These are phyloP conservation scores for Massarina eburnea DNA, from an alignment of 2,329 filamentous ascomycete genomes.

Conservation along the genomic window DNA sequence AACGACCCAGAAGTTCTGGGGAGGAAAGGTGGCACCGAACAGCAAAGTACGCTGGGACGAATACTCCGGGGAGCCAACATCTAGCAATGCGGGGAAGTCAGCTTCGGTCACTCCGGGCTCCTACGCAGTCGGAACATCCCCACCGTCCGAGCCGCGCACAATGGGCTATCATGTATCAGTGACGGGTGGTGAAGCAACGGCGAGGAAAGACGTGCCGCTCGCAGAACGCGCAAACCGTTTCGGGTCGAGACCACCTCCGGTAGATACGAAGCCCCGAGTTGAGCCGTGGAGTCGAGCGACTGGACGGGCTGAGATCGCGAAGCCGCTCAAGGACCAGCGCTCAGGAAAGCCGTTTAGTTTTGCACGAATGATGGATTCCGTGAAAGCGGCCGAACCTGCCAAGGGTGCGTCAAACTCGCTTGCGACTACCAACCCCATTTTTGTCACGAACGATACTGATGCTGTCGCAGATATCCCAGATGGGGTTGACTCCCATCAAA, in stretches of 20 bases:
- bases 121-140: slow-evolving; percentile 24
- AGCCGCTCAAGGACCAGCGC: slow-evolving; percentile 64
- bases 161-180: slow-evolving; percentile 41
- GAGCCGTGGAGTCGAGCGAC: slow-evolving; percentile 72
- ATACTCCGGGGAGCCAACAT: slow-evolving; percentile 66
- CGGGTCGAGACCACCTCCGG: slow-evolving; percentile 27
- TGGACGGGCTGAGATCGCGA: slow-evolving; percentile 65
- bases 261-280: slow-evolving; percentile 45
- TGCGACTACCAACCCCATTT: slow-evolving; percentile 22
- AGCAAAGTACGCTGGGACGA: slow-evolving; percentile 60
- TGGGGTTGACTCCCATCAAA: slow-evolving; percentile 31
- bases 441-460: slow-evolving; percentile 31
- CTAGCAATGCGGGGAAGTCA: slow-evolving; percentile 54
- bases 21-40: slow-evolving; percentile 38
- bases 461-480: slow-evolving; percentile 29
- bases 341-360: slow-evolving; percentile 60
- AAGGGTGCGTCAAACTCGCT: slow-evolving; percentile 27
- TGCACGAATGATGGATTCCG: slow-evolving; percentile 29
- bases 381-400: slow-evolving; percentile 16
- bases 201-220: slow-evolving; percentile 31
- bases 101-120: slow-evolving; percentile 59
- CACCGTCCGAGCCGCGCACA: slow-evolving; percentile 12
- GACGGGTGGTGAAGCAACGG: slow-evolving; percentile 21
- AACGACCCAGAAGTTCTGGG: slow-evolving; percentile 37
- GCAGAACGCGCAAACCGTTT: slow-evolving; percentile 32